These are phyloP conservation scores for Candida suzukii DNA, from an alignment of 805 yeast genomes.

Conservation along the genomic window DNA sequence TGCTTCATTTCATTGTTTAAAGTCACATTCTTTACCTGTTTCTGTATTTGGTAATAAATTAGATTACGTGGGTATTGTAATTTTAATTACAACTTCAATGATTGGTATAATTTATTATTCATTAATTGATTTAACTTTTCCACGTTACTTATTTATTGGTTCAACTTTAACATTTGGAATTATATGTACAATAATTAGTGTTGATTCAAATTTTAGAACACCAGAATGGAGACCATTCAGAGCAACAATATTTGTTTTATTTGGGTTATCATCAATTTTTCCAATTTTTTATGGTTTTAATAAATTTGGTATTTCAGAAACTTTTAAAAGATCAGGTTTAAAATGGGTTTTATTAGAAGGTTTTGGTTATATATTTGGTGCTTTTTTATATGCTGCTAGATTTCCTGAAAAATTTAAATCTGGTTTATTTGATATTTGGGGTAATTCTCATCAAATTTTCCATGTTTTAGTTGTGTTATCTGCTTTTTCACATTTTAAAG, in stretches of 20 bases:
- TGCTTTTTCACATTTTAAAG: conserved; percentile 65
- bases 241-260: conserved; percentile 69
- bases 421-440: conserved; percentile 60
- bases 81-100: conserved; percentile 41
- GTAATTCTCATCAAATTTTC: conserved; percentile 82
- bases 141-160: conserved; percentile 30
- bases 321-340: conserved; percentile 46
- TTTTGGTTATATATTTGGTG: conserved; percentile 69
- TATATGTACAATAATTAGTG: conserved; percentile 55
- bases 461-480: conserved; percentile 75
- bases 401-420: conserved; percentile 68
- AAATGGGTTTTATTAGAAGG: conserved; percentile 67
- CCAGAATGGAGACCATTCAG: conserved; percentile 70
- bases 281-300: conserved; percentile 55
- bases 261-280: conserved; percentile 71
- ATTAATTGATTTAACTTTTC: conserved; percentile 34
- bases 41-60: conserved; percentile 40
- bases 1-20: conserved; percentile 43
- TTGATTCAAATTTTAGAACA: conserved; percentile 60
- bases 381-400: conserved; percentile 68
- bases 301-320: conserved; percentile 41
- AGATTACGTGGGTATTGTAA: conserved; percentile 50
- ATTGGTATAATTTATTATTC: conserved; percentile 31
- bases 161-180: conserved; percentile 51
- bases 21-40: conserved; percentile 39